These are phyloP conservation scores for Scenedesmus sp. DNA, from an alignment of 163 green algal genomes.

Conservation along the genomic window DNA sequence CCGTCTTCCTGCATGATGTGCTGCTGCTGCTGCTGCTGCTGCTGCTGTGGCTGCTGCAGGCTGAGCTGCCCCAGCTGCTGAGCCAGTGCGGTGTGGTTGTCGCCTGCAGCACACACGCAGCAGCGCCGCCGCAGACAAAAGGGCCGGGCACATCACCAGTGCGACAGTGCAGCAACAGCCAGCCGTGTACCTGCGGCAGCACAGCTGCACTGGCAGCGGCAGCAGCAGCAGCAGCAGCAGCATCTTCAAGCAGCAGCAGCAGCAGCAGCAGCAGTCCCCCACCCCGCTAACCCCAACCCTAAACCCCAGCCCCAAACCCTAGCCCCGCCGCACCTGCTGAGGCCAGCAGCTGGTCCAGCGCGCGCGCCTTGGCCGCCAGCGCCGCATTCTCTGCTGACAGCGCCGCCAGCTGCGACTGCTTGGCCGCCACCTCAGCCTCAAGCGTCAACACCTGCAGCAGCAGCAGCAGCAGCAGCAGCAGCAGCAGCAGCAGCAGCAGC, in stretches of 20 bases:
- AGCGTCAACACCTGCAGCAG: not conserved
- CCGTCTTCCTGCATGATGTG: not conserved
- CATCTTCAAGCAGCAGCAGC: not conserved
- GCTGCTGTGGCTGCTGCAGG: constrained; percentile 18
- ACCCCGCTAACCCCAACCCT: no score
- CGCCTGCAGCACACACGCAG: not conserved
- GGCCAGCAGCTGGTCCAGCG: constrained; percentile 37
- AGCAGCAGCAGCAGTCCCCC: not conserved
- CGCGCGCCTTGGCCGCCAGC: not conserved
- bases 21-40: constrained; percentile 34
- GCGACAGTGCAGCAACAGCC: no score
- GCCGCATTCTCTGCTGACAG: constrained; percentile 15
- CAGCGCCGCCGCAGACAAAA: not conserved
- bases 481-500: not conserved
- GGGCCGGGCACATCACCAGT: not conserved
- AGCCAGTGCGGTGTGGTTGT: not conserved
- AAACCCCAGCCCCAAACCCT: not conserved
- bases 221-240: not conserved
- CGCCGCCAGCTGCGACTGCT: not conserved
- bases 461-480: not conserved
- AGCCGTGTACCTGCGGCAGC: no score
- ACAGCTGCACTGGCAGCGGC: no score
- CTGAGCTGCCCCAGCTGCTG: constrained; percentile 38
- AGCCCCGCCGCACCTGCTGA: constrained; percentile 9
- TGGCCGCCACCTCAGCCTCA: not conserved